Evolutionary conservation across 441 rosid genomes (phyloP).

Genomic region (Dalechampia spathulata): DNA sequence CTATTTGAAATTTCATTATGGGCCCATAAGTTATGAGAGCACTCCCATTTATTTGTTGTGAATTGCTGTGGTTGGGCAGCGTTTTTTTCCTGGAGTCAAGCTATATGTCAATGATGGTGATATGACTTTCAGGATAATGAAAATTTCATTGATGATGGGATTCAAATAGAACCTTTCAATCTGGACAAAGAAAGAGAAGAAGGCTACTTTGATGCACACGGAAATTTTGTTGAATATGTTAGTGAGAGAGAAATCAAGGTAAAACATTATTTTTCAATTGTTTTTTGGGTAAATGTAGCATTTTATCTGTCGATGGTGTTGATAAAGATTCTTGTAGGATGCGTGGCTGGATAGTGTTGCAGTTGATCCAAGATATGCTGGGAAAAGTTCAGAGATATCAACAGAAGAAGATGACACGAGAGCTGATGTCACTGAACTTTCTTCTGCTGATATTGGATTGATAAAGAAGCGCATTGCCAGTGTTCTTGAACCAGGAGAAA

Average conservation of each 20-base stretch:
- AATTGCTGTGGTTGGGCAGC: no score
- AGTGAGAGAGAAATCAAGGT: conserved; percentile 74
- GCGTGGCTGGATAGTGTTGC: conserved; percentile 95
- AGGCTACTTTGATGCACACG: conserved; percentile 87
- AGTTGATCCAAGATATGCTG: conserved; percentile 43
- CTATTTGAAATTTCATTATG: no score
- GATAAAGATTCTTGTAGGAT: conserved; percentile 49
- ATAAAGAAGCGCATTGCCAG: conserved; percentile 79
- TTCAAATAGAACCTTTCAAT: conserved; percentile 90
- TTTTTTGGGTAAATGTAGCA: neutral
- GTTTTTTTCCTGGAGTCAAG: no score
- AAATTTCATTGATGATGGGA: conserved; percentile 76
- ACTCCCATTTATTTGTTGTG: no score
- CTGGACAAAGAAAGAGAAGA: conserved; percentile 89
- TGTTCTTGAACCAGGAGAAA: conserved; percentile 84
- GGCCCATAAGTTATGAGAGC: no score
- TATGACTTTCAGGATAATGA: conserved; percentile 53
- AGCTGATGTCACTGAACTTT: conserved; percentile 42
- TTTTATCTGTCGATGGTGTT: conserved; percentile 2
- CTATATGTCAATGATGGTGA: no score
- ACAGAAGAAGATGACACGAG: conserved; percentile 25
- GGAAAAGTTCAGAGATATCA: conserved; percentile 24
- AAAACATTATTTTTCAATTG: neutral
- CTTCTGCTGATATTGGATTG: conserved; percentile 56
- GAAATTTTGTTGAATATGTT: conserved; percentile 89